Base-by-base conservation (phyloP, 1,284 basidiomycete species). In the Pholiota adiposa region DNA sequence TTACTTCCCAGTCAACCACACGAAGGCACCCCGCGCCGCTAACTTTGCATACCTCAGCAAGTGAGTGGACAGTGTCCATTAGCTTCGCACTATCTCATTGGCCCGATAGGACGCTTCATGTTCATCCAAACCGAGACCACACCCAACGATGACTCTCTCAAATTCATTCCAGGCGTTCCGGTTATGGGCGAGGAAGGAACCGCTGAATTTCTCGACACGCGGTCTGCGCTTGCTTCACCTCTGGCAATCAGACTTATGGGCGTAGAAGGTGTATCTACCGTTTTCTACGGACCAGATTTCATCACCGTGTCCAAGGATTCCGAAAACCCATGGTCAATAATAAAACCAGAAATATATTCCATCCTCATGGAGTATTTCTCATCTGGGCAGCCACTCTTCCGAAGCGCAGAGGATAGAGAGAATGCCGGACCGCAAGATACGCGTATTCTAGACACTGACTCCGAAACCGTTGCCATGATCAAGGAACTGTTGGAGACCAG, bases 331-430 rank as follows among this genome's bases (percentile, higher is more conserved):
- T 99, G 97, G 97, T 78, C 90, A 2, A 86, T 97, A 31, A 78
- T 99, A 66, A 99, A 99, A 75, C 97, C 97, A n/a, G 97, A 99
- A 77, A 89, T 99, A 54, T 99, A 98, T 75, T 93, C 94, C n/a
- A 88, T 89, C 58, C 83, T 99, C 63, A 99, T 99, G 97, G 97
- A 99, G 75, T 91, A 92, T 76, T 99, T 99, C 77, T 95, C 96
- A 3, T 89, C 94, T 8, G 93, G 90, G 0, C 86, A 91, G 63
- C 79, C 90, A 2, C 81, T 99, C 8, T 99, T 99, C 79, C 86
- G 90, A 60, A 88, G 86, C 51, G 84, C 88, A 54, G 89, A 90
- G 73, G 90, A 93, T 51, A 79, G 82, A 56, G 91, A 91, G 52
- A 85, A 83, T 25, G 92, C 91, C 9, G 93, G 93, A 0, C 93